Base-by-base conservation (phyloP, 495 filamentous ascomycete genomes). In the Hypoxylon rickii region DNA sequence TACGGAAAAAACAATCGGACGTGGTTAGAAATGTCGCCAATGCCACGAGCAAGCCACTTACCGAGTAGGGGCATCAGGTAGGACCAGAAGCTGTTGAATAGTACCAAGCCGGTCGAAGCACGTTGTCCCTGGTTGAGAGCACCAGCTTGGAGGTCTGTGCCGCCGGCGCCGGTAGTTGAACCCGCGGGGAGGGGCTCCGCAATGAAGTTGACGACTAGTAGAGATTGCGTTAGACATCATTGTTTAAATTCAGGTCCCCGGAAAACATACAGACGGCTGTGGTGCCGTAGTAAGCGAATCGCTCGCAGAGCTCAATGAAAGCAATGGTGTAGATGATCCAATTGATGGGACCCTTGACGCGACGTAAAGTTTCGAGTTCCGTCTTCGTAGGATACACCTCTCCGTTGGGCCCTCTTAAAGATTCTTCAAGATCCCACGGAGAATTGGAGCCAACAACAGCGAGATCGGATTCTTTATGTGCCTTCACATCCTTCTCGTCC, bases 271-370 rank as follows among this genome's bases (percentile, higher is more conserved):
- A 88, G 40, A 90, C 85, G 32, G 82, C 84, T 16, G 82, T 87
- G 11, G 86, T 88, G 46, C 88, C 89, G 66, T 90, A 90, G 75
- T 88, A 91, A 7, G 85, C 86, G 73, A 90, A 89, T 29, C 88
- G 85, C 75, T 92, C 89, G 72, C 83, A 87, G 50, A 90, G 68
- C 70, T 92, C 89, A 41, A 89, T 81, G 58, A 90, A 85, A 16
- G 85, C 87, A 45, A 93, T 79, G 17, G 84, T 86, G 63, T 83
- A 92, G 6, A 79, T 78, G 11, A 72, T 79, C 76, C 75, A 85
- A 15, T 85, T 86, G 21, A 93, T 78, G 29, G 73, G 76, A 34
- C 81, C 88, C 11, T 87, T 74, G 1, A 92, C 77, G 32, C 88
- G 83, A 18, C 79, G 83, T 6, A 92, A 77, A 0, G 80, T 83